Percentiles rank a stretch among this genome's conserved stretches.
These are phyloP conservation scores for Sclerotinia subarctica DNA, from an alignment of 2,329 filamentous ascomycete genomes.

Conservation along the genomic window DNA sequence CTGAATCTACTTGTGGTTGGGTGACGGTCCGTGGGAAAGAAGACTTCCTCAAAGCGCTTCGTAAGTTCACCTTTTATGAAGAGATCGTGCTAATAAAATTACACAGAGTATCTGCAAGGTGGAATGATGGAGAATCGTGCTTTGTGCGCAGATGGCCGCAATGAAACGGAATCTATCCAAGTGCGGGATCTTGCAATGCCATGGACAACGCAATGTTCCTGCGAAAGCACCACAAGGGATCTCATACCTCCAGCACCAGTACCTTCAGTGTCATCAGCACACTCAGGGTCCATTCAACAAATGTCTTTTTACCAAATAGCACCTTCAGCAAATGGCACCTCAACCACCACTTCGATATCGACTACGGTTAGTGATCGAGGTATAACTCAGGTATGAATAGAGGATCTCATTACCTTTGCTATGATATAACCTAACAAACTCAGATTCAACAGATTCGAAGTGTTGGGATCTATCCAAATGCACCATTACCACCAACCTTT, in stretches of 20 bases:
- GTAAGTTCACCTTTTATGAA: constrained; percentile 23
- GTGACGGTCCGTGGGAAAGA: constrained; percentile 27
- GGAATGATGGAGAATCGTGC: constrained; percentile 25
- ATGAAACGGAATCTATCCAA: constrained; percentile 26
- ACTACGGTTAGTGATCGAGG: not conserved
- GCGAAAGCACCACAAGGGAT: not conserved
- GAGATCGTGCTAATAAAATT: not conserved
- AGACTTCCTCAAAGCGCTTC: constrained; percentile 27
- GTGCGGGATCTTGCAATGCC: constrained; percentile 21
- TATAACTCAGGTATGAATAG: not conserved
- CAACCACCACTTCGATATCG: not conserved
- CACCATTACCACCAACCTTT: not conserved
- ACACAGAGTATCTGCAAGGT: constrained; percentile 30
- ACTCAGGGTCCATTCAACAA: not conserved
- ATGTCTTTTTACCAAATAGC: not conserved
- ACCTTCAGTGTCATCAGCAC: not conserved
- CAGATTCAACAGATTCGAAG: constrained; percentile 1
- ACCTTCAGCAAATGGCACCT: not conserved
- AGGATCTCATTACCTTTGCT: not conserved
- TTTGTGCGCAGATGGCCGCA: constrained; percentile 31
- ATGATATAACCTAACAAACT: not conserved
- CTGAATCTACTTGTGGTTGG: constrained; percentile 29
- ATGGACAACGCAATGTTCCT: not conserved
- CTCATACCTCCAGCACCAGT: not conserved
- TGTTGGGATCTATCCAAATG: not conserved